Evolutionary conservation across 495 filamentous ascomycete genomes (phyloP).

Genomic region (Echria macrotheca): DNA sequence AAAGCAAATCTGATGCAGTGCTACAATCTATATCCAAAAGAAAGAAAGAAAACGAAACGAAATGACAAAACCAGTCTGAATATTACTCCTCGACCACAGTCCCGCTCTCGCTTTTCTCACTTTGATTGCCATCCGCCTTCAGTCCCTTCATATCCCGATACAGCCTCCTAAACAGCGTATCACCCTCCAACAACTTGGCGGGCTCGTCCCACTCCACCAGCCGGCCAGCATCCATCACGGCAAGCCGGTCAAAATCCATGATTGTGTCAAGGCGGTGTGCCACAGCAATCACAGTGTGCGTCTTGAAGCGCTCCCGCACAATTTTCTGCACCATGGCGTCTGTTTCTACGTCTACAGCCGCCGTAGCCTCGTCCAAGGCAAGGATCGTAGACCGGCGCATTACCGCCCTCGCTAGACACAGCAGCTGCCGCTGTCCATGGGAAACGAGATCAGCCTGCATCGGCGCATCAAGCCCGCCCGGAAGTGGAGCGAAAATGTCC

Average conservation of each 20-base stretch:
- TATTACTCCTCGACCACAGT: no score
- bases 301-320: not conserved
- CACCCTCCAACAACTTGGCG: not conserved
- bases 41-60: no score
- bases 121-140: no score
- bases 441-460: conserved; percentile 47
- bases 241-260: not conserved
- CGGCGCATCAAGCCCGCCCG: conserved; percentile 44
- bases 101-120: no score
- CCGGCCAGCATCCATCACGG: not conserved
- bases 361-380: conserved; percentile 29
- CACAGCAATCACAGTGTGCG: not conserved
- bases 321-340: not conserved
- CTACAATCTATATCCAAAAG: no score
- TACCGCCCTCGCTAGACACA: conserved; percentile 55
- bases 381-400: conserved; percentile 31
- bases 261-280: not conserved
- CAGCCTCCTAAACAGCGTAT: no score
- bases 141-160: no score
- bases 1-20: no score
- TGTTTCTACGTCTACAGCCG: conserved; percentile 15
- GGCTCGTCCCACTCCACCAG: not conserved
- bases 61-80: no score
- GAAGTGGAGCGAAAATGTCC: conserved; percentile 34
- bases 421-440: conserved; percentile 57